phyloP scores from a whole-genome alignment of 768 basidiomycete genomes.

The Royoungia palumana region DNA sequence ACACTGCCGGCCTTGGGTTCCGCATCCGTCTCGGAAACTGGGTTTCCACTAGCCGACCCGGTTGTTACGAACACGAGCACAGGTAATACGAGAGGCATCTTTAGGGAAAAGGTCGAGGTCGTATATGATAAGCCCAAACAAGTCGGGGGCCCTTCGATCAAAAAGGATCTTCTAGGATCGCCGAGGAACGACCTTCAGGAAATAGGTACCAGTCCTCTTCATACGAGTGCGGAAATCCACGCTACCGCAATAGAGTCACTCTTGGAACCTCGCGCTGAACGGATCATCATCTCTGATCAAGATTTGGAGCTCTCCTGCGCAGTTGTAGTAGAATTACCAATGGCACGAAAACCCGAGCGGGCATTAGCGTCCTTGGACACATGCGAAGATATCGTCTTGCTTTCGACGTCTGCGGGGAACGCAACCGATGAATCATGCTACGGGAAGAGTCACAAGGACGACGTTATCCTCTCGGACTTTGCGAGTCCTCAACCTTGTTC shows the following conservation, averaged over 20 bases:
- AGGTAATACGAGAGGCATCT: neutral
- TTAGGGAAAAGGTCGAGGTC: neutral
- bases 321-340: neutral
- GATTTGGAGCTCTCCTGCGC: neutral
- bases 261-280: neutral
- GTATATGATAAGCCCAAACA: slow-evolving; percentile 2
- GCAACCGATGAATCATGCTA: neutral
- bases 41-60: neutral
- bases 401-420: neutral
- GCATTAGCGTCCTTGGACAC: neutral
- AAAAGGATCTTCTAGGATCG: neutral
- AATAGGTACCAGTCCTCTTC: neutral
- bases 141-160: no score
- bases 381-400: neutral
- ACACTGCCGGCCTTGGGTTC: neutral
- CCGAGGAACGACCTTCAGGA: neutral
- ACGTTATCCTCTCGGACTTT: neutral
- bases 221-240: neutral
- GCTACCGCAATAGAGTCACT: neutral
- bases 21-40: neutral
- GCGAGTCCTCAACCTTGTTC: neutral
- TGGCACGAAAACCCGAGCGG: neutral
- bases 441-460: neutral
- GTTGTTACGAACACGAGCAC: neutral
- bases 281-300: neutral